A percentile compares a stretch with the other conserved stretches of the same genome.
Conservation (phyloP, 768 basidiomycete species). For the Boletus rubropictus region DNA sequence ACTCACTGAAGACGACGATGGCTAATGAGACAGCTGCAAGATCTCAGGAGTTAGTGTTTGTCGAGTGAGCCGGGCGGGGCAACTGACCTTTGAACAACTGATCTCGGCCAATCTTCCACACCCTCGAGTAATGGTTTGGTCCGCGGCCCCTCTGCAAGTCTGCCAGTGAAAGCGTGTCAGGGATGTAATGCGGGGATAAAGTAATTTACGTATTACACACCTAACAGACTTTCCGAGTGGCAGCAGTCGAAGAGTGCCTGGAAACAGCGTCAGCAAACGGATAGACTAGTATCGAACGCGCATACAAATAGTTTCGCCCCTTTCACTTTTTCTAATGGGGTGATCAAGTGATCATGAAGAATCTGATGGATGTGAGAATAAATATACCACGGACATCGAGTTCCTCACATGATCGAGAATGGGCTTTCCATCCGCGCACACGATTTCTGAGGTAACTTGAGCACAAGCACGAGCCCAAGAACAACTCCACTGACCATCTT, state of each 20-base stretch:
- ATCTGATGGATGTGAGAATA: constrained; percentile 8
- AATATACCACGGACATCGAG: background rate
- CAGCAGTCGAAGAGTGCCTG: constrained; percentile 30
- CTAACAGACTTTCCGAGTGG: constrained; percentile 25
- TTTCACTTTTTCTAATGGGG: constrained; percentile 15
- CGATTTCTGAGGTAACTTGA: constrained; percentile 15
- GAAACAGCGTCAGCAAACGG: background rate
- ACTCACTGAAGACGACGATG: constrained; percentile 9
- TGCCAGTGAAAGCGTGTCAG: background rate
- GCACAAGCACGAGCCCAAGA: background rate
- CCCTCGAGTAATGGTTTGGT: constrained; percentile 15
- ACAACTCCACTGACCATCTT: constrained; percentile 36
- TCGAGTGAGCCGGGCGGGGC: background rate
- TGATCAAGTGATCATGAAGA: constrained; percentile 18
- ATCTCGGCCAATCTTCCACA: constrained; percentile 12
- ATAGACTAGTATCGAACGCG: background rate
- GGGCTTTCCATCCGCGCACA: constrained; percentile 13
- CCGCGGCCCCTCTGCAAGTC: constrained; percentile 14
- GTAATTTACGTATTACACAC: constrained; percentile 6
- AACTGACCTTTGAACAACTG: constrained; percentile 14
- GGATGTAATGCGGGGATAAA: background rate
- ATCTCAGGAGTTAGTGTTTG: background rate
- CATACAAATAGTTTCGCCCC: constrained; percentile 20
- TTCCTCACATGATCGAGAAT: constrained; percentile 23
- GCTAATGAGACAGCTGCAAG: constrained; percentile 6